phyloP scores from a whole-genome alignment of 2,329 filamentous ascomycete genomes.

The Zopfia rhizophila region DNA sequence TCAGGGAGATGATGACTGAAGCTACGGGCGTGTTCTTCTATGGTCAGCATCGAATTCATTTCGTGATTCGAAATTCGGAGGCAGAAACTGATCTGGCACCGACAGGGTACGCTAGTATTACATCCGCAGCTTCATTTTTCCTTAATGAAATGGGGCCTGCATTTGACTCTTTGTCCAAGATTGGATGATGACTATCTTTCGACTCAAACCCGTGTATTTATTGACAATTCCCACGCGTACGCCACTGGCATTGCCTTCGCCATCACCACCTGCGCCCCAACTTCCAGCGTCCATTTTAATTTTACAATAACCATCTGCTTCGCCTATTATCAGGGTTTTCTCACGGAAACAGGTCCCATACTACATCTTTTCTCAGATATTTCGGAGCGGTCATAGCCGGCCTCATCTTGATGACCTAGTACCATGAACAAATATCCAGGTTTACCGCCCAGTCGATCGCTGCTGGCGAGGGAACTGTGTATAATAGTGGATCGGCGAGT shows the following conservation, averaged over 20 bases:
- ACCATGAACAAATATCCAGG: constrained; percentile 61
- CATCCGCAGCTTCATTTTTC: constrained; percentile 63
- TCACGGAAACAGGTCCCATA: constrained; percentile 67
- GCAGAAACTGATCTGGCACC: not conserved
- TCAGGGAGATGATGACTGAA: constrained; percentile 67
- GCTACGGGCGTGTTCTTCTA: constrained; percentile 69
- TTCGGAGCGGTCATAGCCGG: constrained; percentile 67
- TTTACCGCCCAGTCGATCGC: constrained; percentile 54
- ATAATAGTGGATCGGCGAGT: constrained; percentile 63
- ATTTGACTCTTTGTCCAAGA: constrained; percentile 65
- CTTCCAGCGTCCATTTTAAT: constrained; percentile 67
- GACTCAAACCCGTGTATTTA: not conserved
- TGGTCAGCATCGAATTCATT: constrained; percentile 36
- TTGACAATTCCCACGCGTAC: constrained; percentile 56
- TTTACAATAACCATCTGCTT: constrained; percentile 57
- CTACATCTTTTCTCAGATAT: constrained; percentile 67
- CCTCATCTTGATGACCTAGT: constrained; percentile 66
- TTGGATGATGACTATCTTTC: constrained; percentile 51
- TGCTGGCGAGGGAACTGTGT: constrained; percentile 53
- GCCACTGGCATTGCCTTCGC: constrained; percentile 68
- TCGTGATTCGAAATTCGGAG: not conserved
- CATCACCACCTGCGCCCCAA: constrained; percentile 66
- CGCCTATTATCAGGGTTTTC: constrained; percentile 66
- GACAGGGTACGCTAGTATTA: constrained; percentile 60
- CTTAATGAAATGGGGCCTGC: constrained; percentile 56